These are phyloP conservation scores for Salvia rosmarinus DNA, from an alignment of 257 asterid genomes.

Conservation along the genomic window DNA sequence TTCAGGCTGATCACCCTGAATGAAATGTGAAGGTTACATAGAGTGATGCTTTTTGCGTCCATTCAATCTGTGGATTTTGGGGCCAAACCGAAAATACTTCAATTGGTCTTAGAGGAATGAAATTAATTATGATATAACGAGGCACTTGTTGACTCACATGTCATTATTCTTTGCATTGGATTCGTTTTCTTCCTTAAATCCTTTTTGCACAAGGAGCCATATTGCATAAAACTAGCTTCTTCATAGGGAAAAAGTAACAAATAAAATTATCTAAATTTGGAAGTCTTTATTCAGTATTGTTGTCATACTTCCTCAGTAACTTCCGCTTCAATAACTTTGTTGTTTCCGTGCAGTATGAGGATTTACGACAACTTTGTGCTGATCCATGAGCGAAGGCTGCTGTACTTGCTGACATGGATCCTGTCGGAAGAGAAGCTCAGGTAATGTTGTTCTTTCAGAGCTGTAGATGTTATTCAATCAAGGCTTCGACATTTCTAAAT, in stretches of 20 bases:
- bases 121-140: not conserved
- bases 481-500: not conserved
- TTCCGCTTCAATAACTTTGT: not conserved
- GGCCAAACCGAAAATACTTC: not conserved
- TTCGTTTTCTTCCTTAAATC: not conserved
- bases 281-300: not conserved
- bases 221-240: not conserved
- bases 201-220: not conserved
- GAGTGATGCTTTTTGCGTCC: not conserved
- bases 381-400: conserved; percentile 84
- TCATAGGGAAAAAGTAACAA: not conserved
- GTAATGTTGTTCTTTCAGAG: conserved; percentile 34
- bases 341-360: conserved; percentile 54
- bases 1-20: too few relatives aligned
- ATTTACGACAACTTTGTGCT: conserved; percentile 68
- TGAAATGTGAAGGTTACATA: too few relatives aligned
- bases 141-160: not conserved
- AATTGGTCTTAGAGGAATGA: not conserved
- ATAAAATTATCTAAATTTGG: not conserved
- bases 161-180: not conserved
- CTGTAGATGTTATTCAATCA: not conserved
- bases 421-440: conserved; percentile 85
- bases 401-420: conserved; percentile 95
- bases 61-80: not conserved
- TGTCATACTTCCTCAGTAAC: conserved; percentile 9